Percentiles rank a stretch among this genome's conserved stretches.
These are phyloP conservation scores for Fraxinus baroniana DNA, from an alignment of 305 asterid genomes.

Conservation along the genomic window DNA sequence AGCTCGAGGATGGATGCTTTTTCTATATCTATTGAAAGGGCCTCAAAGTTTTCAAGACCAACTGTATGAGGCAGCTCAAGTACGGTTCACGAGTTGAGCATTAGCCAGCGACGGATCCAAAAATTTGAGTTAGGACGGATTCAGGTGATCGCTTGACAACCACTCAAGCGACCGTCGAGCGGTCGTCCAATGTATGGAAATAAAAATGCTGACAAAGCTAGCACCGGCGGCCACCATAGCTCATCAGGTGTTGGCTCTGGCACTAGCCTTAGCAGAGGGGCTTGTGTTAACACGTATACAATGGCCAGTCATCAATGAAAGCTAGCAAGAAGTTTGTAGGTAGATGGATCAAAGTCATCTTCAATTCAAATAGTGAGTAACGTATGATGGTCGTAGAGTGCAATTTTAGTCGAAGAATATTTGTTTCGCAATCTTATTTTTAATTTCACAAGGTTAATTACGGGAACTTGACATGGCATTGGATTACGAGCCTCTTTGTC, in stretches of 20 bases:
- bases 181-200: no score
- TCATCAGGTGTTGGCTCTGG: no score
- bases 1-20: background rate
- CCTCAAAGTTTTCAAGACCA: background rate
- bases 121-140: no score
- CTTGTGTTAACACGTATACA: background rate
- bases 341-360: background rate
- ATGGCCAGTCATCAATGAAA: background rate
- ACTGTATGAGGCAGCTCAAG: background rate
- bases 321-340: background rate
- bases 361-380: background rate
- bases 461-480: conserved; percentile 28
- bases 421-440: background rate
- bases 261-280: background rate
- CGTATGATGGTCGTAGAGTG: background rate
- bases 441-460: background rate
- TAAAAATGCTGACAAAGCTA: no score
- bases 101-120: no score
- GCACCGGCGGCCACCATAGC: no score
- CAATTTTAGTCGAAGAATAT: background rate
- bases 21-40: background rate
- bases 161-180: no score
- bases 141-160: no score
- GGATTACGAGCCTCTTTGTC: conserved; percentile 21
- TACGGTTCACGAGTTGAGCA: background rate